Evolutionary conservation across 805 yeast species (phyloP), one percentile per base, ranked within the genome.

Genomic region (Tetrapisispora iriomotensis): DNA sequence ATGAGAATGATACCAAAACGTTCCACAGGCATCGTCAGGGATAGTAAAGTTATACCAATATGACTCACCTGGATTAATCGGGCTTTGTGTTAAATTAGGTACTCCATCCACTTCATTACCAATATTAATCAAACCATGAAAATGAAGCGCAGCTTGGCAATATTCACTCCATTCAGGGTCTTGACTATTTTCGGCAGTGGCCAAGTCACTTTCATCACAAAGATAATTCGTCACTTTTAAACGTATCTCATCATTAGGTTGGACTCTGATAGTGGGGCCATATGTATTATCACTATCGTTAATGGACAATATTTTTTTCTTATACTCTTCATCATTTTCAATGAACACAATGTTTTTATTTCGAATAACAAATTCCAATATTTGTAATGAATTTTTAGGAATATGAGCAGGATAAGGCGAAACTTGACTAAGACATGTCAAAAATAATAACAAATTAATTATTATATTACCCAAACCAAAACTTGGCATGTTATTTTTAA

Each of bases 21-120:
- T 69, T 0, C 80, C 80, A 36, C 67, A 61, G 25, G 66, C 67
- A 38, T 54, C 56, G 25, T 40, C 38, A 34, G 75, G 75, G 3
- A 64, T 47, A 12, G 65, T 65, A 44, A 74, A 71, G 27, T 57
- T 53, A 45, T 75, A 71, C 48, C 76, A 60, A 54, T 69, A 71
- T 2, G 78, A 69, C 46, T 74, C 75, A 20, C 77, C 79, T 10
- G 80, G 76, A 29, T 75, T 68, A 45, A 82, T 79, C 29, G 87
- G 84, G 56, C 82, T 75, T 55, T 82, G 88, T 12, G 84, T 77
- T 17, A 82, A 38, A 5, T 45, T 45, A 4, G 61, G 61, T 14
- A 56, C 53, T 8, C 61, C 60, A 76, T 65, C 67, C 67, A 65
- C 37, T 12, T 67, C 65, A 8, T 74, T 66, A 2, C 67, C 70